Conservation (phyloP, 2,329 filamentous ascomycete genomes). For the Colletotrichum truncatum region DNA sequence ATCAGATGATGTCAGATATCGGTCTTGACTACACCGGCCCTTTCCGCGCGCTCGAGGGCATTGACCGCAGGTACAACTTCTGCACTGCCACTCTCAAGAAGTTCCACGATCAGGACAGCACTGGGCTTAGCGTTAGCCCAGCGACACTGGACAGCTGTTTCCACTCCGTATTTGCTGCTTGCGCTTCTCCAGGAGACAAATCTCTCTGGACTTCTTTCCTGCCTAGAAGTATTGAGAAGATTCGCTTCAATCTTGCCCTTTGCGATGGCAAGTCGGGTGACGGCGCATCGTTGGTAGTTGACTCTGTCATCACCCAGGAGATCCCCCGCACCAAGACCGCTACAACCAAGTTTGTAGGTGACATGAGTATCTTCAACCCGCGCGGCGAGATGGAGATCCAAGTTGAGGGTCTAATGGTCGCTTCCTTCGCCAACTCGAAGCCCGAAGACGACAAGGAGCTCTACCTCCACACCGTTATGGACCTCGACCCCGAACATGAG, state of each 20-base stretch:
- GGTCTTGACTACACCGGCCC: conserved; percentile 33
- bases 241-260: conserved; percentile 28
- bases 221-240: conserved; percentile 37
- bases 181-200: conserved; percentile 42
- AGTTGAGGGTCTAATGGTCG: conserved; percentile 43
- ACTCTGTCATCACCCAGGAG: conserved; percentile 41
- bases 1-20: conserved; percentile 29
- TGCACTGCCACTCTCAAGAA: conserved; percentile 30
- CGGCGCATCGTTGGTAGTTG: conserved; percentile 36
- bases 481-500: conserved; percentile 51
- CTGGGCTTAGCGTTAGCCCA: conserved; percentile 42
- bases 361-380: conserved; percentile 45
- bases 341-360: conserved; percentile 43
- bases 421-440: conserved; percentile 40
- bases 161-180: conserved; percentile 44
- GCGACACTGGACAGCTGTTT: conserved; percentile 44
- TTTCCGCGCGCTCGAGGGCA: conserved; percentile 32
- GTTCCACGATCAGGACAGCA: conserved; percentile 35
- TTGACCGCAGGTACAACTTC: conserved; percentile 28
- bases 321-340: conserved; percentile 33
- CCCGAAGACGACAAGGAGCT: conserved; percentile 44
- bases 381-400: conserved; percentile 41
- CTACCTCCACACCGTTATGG: conserved; percentile 44
- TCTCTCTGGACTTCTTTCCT: conserved; percentile 42
- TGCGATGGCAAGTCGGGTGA: conserved; percentile 16